These are phyloP conservation scores for Hortaea sp. DNA, from an alignment of 2,329 filamentous ascomycete genomes.

Conservation along the genomic window DNA sequence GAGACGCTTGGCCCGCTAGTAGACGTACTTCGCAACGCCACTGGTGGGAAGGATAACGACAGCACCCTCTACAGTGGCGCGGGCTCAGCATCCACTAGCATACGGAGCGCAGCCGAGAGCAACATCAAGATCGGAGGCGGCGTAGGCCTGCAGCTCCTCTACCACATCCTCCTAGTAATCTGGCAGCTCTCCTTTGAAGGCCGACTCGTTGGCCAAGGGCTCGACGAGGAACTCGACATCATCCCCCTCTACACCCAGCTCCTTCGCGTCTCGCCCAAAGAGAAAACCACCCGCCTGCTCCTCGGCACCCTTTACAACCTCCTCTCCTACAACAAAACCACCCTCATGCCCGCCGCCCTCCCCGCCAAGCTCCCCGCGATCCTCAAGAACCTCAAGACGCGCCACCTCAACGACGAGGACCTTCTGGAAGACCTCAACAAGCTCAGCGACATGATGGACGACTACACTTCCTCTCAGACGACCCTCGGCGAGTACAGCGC, in stretches of 20 bases:
- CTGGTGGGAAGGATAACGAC: conserved; percentile 62
- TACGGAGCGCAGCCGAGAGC: conserved; percentile 49
- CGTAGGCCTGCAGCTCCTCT: conserved; percentile 84
- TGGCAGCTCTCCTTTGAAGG: conserved; percentile 96
- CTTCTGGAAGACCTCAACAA: conserved; percentile 40
- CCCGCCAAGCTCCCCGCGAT: conserved; percentile 67
- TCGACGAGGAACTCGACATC: conserved; percentile 89
- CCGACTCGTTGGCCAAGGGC: conserved; percentile 58
- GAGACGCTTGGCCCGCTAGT: conserved; percentile 76
- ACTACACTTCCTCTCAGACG: conserved; percentile 64
- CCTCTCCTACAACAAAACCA: conserved; percentile 59
- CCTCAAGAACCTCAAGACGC: conserved; percentile 46
- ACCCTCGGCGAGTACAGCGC: conserved; percentile 63
- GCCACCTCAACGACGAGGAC: conserved; percentile 43
- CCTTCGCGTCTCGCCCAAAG: conserved; percentile 84
- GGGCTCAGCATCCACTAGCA: conserved; percentile 21
- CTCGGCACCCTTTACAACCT: conserved; percentile 86
- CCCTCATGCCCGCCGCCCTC: conserved; percentile 69
- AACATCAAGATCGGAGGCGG: conserved; percentile 62
- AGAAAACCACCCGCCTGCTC: conserved; percentile 90
- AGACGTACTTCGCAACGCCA: conserved; percentile 65
- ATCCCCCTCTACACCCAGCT: conserved; percentile 87
- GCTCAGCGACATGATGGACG: conserved; percentile 59
- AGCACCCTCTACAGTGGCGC: conserved; percentile 43
- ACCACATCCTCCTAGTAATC: conserved; percentile 83